Evolutionary conservation across 371 early-diverging fungal species (phyloP).

Genomic region (Polyrhizophydium stewartii): DNA sequence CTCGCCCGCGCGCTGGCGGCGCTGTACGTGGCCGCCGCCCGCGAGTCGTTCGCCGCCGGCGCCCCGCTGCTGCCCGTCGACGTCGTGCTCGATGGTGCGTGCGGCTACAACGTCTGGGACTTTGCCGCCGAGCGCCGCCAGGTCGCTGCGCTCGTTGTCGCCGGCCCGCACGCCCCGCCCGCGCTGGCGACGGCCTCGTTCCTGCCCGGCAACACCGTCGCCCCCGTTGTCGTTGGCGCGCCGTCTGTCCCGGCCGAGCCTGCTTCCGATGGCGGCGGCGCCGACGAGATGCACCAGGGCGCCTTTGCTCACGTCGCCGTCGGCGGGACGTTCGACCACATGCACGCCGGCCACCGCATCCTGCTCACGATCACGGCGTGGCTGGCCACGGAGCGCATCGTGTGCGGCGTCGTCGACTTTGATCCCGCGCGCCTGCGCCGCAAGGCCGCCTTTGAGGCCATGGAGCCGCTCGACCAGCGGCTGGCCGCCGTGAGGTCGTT

Average conservation of each 20-base stretch:
- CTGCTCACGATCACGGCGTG: constrained; percentile 79
- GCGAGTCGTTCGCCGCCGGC: constrained; percentile 9
- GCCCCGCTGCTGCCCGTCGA: constrained; percentile 21
- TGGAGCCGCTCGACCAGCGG: constrained; percentile 68
- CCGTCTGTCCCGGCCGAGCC: no score
- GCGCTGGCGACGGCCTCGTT: no score
- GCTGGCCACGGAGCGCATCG: constrained; percentile 51
- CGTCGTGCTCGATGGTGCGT: constrained; percentile 24
- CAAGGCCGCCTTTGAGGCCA: constrained; percentile 64
- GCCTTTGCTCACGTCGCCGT: constrained; percentile 60
- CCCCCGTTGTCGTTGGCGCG: no score
- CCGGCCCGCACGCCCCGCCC: background rate
- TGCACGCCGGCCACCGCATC: constrained; percentile 94
- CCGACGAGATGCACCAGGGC: background rate
- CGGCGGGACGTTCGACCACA: constrained; percentile 97
- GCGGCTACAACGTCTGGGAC: constrained; percentile 32
- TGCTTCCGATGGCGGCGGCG: no score
- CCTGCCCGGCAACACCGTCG: no score
- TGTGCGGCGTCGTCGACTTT: constrained; percentile 68
- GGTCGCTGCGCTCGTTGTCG: background rate
- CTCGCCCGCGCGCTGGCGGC: no score
- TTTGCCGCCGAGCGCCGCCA: background rate
- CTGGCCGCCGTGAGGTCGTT: constrained; percentile 56
- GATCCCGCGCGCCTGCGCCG: constrained; percentile 63
- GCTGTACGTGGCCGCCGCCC: constrained; percentile 22